Conservation (phyloP, 2,329 filamentous ascomycete genomes). For the Grosmannia serpens region DNA sequence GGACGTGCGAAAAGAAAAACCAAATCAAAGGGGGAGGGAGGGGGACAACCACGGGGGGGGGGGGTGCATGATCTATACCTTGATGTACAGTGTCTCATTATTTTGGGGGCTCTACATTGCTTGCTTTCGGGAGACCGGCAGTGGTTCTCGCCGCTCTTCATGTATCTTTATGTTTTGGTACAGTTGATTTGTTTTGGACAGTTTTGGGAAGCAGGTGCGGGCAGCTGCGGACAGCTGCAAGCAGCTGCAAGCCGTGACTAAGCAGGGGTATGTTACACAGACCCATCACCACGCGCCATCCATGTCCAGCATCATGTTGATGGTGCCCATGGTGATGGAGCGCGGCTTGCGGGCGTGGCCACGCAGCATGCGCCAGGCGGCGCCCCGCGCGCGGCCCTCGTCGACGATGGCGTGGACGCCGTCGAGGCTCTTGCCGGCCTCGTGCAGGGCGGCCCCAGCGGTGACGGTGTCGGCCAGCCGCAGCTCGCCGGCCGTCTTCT, state of each 20-base stretch:
- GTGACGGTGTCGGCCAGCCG: conserved; percentile 41
- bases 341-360: conserved; percentile 54
- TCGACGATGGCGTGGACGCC: conserved; percentile 50
- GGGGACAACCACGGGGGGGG: background rate
- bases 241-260: background rate
- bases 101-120: background rate
- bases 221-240: background rate
- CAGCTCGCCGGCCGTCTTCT: conserved; percentile 61
- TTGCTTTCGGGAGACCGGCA: background rate
- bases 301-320: conserved; percentile 21
- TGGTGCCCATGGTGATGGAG: conserved; percentile 21
- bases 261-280: background rate
- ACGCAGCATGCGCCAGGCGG: conserved; percentile 49
- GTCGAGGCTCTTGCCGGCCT: conserved; percentile 48
- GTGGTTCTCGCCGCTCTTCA: too few relatives aligned
- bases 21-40: background rate
- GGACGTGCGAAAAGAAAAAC: background rate
- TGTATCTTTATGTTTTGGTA: too few relatives aligned
- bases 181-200: background rate
- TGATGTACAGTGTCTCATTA: background rate
- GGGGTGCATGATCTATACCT: background rate
- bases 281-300: background rate
- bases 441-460: conserved; percentile 36
- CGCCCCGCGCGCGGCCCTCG: conserved; percentile 47
- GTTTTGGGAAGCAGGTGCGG: background rate